phyloP scores from a whole-genome alignment of 177 flowering plant genomes.

The Tripterygium wilfordii region DNA sequence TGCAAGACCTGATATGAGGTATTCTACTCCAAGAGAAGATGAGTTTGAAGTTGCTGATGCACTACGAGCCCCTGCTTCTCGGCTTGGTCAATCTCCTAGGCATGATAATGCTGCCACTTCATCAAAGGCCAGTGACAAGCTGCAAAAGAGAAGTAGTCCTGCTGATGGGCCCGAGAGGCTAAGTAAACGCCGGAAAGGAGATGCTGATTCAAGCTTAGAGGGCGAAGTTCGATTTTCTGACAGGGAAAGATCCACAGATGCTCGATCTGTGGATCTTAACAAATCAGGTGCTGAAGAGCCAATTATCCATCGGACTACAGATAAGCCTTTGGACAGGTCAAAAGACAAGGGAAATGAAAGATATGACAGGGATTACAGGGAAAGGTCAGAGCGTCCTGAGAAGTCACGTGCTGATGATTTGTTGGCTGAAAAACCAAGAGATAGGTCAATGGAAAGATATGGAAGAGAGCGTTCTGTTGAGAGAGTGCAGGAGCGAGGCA shows the following conservation, averaged over 20 bases:
- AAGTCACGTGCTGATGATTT: conserved; percentile 63
- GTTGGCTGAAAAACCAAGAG: conserved; percentile 58
- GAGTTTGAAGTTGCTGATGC: conserved; percentile 39
- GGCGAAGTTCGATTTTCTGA: conserved; percentile 53
- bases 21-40: conserved; percentile 43
- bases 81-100: conserved; percentile 60
- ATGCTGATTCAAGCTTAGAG: conserved; percentile 52
- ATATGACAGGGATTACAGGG: conserved; percentile 75
- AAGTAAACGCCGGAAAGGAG: conserved; percentile 78
- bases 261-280: conserved; percentile 45
- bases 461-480: conserved; percentile 90
- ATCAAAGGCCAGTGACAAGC: conserved; percentile 60
- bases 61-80: conserved; percentile 36
- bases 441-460: conserved; percentile 79
- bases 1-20: conserved; percentile 40
- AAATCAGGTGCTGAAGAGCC: conserved; percentile 54
- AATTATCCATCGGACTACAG: conserved; percentile 30
- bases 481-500: conserved; percentile 52
- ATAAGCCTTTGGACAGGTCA: conserved; percentile 52
- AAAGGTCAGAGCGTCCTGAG: conserved; percentile 60
- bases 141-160: conserved; percentile 69
- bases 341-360: conserved; percentile 79
- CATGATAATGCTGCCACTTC: conserved; percentile 39
- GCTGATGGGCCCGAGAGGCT: conserved; percentile 65
- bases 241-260: conserved; percentile 53